Conservation (phyloP, 441 rosid species). For the Cnidoscolus chayamansa region DNA sequence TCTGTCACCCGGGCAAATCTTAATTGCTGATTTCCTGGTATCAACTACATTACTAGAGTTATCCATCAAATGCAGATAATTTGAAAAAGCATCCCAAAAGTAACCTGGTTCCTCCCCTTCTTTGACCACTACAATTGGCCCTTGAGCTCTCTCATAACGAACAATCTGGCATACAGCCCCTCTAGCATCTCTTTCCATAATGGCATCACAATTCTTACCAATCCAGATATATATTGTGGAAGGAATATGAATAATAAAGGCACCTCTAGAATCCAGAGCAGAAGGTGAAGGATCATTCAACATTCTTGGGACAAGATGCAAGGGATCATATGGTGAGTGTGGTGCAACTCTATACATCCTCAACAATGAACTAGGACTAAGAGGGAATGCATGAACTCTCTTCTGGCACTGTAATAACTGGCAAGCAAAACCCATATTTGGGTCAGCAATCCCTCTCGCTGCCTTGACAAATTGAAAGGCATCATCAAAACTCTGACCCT, state of each 20-base stretch:
- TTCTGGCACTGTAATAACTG: conserved; percentile 94
- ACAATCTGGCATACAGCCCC: conserved; percentile 94
- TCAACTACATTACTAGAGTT: conserved; percentile 36
- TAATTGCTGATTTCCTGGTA: conserved; percentile 36
- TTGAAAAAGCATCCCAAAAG: conserved; percentile 83
- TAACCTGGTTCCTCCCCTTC: conserved; percentile 86
- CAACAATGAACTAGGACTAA: conserved; percentile 90
- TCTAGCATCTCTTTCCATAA: conserved; percentile 95
- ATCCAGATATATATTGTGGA: conserved; percentile 81
- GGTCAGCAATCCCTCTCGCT: conserved; percentile 95
- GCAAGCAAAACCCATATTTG: conserved; percentile 99
- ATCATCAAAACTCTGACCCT: conserved; percentile 96
- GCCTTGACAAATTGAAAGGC: conserved; percentile 95
- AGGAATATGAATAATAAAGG: conserved; percentile 83
- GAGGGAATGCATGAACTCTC: conserved; percentile 92
- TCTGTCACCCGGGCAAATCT: conserved; percentile 53
- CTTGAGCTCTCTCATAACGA: conserved; percentile 83
- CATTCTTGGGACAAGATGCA: conserved; percentile 94
- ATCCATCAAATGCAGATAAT: conserved; percentile 66
- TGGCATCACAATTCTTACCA: conserved; percentile 68
- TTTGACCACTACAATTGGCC: conserved; percentile 57
- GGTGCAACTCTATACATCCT: conserved; percentile 89
- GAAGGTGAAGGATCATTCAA: conserved; percentile 74
- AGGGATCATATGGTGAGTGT: conserved; percentile 93
- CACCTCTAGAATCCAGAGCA: conserved; percentile 92